Evolutionary conservation across 805 yeast species (phyloP), one percentile per base, ranked within the genome.

Genomic region (Spathaspora boniae): DNA sequence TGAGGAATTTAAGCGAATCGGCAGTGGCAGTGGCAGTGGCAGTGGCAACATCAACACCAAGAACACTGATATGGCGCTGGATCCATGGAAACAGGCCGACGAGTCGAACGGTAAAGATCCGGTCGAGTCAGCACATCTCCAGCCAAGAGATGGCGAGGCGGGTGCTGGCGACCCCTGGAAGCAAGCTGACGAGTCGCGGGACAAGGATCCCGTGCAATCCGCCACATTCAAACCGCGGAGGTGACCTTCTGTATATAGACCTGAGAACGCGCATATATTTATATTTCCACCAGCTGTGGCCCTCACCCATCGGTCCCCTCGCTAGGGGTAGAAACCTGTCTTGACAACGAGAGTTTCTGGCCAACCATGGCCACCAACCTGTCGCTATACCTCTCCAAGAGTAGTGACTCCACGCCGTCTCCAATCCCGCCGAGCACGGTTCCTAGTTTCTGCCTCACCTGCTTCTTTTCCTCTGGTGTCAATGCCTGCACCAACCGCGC

Each of bases 341-440:
- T 29, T 26, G 40, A n/a, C 16, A 31, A 36, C 23, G 8, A 23
- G 7, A 56, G 38, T 33, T 65, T 67, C 19, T 39, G 27, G 31
- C 54, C 47, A 26, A 65, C 40, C 22, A 65, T 25, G n/a, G 50
- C 43, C 1, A 68, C 38, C 25, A 68, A 48, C 38, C 54, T 46
- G 2, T 63, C 56, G 44, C 72, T 70, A 42, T 68, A 71, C 18
- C 41, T 54, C 26, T 62, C 62, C 26, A 72, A 46, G 9, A 34
- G 24, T 4, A 20, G 14, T 16, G 24, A 19, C 14, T 26, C 14
- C 18, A 34, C n/a, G 7, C 30, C 38, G 11, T 22, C n/a, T n/a
- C n/a, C n/a, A n/a, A n/a, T 22, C 11, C 12, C 12, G 25, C 17
- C 16, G 21, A 33, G 11, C 16, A 26, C 15, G 3, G 26, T 12